Evolutionary conservation across 176 grass and related monocot species (phyloP), one percentile per base, ranked within the genome.

Genomic region (Avena eriantha): DNA sequence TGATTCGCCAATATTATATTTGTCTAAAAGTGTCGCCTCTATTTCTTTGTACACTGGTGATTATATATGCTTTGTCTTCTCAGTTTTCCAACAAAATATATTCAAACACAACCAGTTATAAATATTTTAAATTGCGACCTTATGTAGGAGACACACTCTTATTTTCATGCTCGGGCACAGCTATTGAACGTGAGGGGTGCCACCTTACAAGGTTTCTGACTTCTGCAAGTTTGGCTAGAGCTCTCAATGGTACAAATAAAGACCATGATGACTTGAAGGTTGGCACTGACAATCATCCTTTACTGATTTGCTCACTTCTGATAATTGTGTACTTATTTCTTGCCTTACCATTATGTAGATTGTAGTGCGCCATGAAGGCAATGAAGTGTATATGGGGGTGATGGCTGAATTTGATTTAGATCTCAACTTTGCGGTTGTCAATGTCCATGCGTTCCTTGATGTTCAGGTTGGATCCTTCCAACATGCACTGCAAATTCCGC

Each of bases 121-220:
- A 11, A 9, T 75, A 10, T 47, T 17, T 61, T n/a, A 7, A 61
- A 49, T 47, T 34, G 45, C 21, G 8, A 46, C 14, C 10, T 46
- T 72, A 21, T 73, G 14, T 58, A 83, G 67, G 67, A 29, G 2
- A 58, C n/a, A 24, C n/a, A 8, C 18, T 43, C 35, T 71, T 71
- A 73, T 73, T 83, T 73, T 51, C 36, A 60, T 83, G 50, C 67
- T 83, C 81, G 69, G 67, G 67, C n/a, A 74, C 61, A 74, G 55
- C 69, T 74, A 2, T 83, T 21, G 50, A 72, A 83, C 13, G 66
- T 16, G 1, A 55, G 53, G 53, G 4, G 15, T 15, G 16, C n/a
- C 15, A 26, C 43, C 21, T 58, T 47, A 73, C 68, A 59, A 59
- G 68, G n/a, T 83, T 83, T 72, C 8, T 83, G 33, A 83, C 67